These are phyloP conservation scores for Neophaeococcomyces aloes DNA, from an alignment of 2,329 filamentous ascomycete genomes.

Conservation along the genomic window DNA sequence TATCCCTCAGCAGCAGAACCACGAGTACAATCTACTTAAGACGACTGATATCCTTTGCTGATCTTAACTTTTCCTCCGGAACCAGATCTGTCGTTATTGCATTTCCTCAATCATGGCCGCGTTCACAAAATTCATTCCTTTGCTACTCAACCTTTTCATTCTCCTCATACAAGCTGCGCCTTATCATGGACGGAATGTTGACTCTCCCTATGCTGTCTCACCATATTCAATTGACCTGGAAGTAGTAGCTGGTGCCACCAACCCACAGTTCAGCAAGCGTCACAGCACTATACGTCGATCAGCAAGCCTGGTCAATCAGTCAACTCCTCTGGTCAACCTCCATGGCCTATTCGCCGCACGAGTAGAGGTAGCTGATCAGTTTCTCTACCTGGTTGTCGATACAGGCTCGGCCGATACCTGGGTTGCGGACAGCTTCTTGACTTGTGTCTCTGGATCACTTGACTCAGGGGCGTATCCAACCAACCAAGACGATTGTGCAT, in stretches of 20 bases:
- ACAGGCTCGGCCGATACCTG: slow-evolving; percentile 9
- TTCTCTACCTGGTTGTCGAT: slow-evolving; percentile 7
- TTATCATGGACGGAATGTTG: background rate
- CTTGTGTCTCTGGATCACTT: background rate
- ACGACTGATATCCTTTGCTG: too few species aligned
- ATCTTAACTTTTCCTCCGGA: too few species aligned
- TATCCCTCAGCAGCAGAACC: too few species aligned
- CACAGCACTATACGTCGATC: background rate
- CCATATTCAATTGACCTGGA: background rate
- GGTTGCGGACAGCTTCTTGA: slow-evolving; percentile 7
- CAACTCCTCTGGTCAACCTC: background rate
- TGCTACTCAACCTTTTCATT: background rate
- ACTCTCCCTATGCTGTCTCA: background rate
- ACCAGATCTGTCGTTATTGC: too few species aligned
- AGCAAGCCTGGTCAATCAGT: background rate
- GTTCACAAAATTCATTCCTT: background rate
- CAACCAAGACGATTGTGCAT: background rate
- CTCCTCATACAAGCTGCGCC: background rate
- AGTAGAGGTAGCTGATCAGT: slow-evolving; percentile 1
- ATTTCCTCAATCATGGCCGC: too few species aligned
- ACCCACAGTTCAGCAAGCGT: background rate
- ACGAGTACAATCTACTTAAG: too few species aligned
- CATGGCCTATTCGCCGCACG: background rate
- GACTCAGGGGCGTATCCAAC: too few species aligned
- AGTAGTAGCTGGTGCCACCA: background rate